phyloP scores from a whole-genome alignment of 768 basidiomycete species.

The Termitomyces sp. region DNA sequence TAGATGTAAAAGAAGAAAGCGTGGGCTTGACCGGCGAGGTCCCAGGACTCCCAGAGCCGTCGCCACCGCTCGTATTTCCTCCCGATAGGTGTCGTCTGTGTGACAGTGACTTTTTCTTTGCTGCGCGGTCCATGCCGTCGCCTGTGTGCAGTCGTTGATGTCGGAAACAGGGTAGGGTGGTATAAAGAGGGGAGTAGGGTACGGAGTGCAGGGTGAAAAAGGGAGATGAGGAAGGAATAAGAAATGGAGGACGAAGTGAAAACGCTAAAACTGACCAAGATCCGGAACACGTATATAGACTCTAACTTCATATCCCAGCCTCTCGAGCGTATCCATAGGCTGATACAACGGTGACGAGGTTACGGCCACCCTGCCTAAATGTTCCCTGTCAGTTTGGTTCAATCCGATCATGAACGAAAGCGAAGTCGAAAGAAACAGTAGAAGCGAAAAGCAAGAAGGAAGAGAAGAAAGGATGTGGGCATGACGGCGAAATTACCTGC shows the following conservation, averaged over 20 bases:
- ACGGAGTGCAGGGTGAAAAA: neutral
- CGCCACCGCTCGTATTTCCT: slow-evolving; percentile 13
- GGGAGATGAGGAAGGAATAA: neutral
- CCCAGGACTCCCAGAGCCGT: neutral
- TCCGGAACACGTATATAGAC: slow-evolving; percentile 73
- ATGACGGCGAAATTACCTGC: no score
- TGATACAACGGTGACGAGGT: slow-evolving; percentile 85
- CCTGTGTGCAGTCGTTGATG: slow-evolving; percentile 21
- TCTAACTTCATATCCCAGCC: slow-evolving; percentile 72
- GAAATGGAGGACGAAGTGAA: neutral
- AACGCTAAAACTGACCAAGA: slow-evolving; percentile 29
- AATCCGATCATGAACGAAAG: neutral
- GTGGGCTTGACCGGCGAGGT: neutral
- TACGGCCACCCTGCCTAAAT: slow-evolving; percentile 60
- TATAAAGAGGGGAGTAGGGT: no score
- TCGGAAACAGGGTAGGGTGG: neutral
- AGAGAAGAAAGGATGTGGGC: neutral
- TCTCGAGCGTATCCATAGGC: slow-evolving; percentile 67
- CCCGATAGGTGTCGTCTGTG: slow-evolving; percentile 12
- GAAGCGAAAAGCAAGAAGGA: neutral
- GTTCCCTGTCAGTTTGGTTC: neutral
- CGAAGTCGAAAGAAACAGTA: neutral
- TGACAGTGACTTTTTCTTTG: slow-evolving; percentile 20
- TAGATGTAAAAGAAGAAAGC: neutral
- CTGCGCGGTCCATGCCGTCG: slow-evolving; percentile 53